Percentiles rank a stretch among this genome's conserved stretches.
These are phyloP conservation scores for Phytophthora megakarya DNA, from an alignment of 352 stramenopile genomes.

Conservation along the genomic window DNA sequence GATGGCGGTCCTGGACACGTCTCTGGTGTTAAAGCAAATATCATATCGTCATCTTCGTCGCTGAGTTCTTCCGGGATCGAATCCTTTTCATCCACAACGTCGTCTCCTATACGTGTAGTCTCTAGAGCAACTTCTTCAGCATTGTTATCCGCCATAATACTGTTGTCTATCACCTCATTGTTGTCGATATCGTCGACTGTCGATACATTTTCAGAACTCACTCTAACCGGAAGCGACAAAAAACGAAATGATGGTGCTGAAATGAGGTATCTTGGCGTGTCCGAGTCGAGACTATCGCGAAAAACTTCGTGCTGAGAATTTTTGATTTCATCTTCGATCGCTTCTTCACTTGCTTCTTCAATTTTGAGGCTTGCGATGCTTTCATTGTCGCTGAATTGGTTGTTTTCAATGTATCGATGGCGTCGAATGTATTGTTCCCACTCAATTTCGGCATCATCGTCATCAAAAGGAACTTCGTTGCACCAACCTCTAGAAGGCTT, in stretches of 20 bases:
- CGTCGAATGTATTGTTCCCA: slow-evolving; percentile 26
- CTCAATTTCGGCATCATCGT: slow-evolving; percentile 21
- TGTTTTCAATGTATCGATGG: slow-evolving; percentile 9
- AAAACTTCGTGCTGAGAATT: slow-evolving; percentile 4
- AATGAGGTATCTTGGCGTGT: not conserved
- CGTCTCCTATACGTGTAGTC: not conserved
- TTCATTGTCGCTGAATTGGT: slow-evolving; percentile 24
- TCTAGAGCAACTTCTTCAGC: not conserved
- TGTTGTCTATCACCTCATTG: not conserved
- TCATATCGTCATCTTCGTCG: slow-evolving; percentile 26
- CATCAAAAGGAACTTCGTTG: slow-evolving; percentile 29
- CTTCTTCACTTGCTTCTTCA: slow-evolving; percentile 30
- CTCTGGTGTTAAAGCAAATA: slow-evolving; percentile 41
- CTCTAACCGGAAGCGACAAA: slow-evolving; percentile 3
- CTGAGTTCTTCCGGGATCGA: slow-evolving; percentile 4
- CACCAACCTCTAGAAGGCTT: slow-evolving; percentile 29
- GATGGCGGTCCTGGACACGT: slow-evolving; percentile 32
- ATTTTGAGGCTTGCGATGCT: slow-evolving; percentile 22
- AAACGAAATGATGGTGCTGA: not conserved
- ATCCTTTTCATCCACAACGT: slow-evolving; percentile 2
- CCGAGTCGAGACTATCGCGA: not conserved
- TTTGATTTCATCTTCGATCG: slow-evolving; percentile 29
- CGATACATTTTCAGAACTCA: not conserved
- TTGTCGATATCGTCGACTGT: not conserved
- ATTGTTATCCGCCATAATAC: slow-evolving; percentile 8